phyloP scores from a whole-genome alignment of 2,329 filamentous ascomycete species.

The Thielaviopsis musarum region DNA sequence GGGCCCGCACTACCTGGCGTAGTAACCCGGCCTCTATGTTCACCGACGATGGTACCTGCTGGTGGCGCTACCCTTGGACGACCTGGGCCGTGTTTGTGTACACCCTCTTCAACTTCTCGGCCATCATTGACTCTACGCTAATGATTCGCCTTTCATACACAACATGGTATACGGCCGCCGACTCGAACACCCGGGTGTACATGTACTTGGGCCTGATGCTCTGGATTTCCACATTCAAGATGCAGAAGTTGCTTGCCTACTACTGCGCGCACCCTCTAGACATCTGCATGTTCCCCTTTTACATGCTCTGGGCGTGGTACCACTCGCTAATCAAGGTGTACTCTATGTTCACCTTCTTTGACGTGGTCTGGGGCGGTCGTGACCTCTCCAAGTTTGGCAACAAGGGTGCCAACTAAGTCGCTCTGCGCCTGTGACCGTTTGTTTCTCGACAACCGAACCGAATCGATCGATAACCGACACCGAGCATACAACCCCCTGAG shows the following conservation, averaged over 20 bases:
- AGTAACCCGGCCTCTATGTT: conserved; percentile 34
- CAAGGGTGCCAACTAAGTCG: background rate
- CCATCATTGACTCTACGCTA: conserved; percentile 32
- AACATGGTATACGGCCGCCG: conserved; percentile 5
- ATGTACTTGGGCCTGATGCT: conserved; percentile 13
- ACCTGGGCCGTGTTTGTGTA: conserved; percentile 39
- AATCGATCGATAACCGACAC: background rate
- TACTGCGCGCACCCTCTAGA: conserved; percentile 35
- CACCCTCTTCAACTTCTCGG: conserved; percentile 36
- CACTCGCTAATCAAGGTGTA: conserved; percentile 42
- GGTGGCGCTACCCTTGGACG: conserved; percentile 29
- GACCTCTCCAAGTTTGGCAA: conserved; percentile 1
- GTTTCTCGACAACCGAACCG: background rate
- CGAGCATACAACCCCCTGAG: background rate
- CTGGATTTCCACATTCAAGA: conserved; percentile 40
- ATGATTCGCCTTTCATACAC: conserved; percentile 16
- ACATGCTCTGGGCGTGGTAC: conserved; percentile 37
- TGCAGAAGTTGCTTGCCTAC: conserved; percentile 38
- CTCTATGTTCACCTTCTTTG: conserved; percentile 34
- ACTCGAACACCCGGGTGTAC: background rate
- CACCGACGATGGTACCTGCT: conserved; percentile 7
- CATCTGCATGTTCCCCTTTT: conserved; percentile 29
- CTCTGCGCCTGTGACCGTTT: background rate
- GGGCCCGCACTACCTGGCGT: conserved; percentile 41
- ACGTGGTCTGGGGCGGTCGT: conserved; percentile 22